Conservation (phyloP, 139 green algal genomes). For the Coelastrella sp. region DNA sequence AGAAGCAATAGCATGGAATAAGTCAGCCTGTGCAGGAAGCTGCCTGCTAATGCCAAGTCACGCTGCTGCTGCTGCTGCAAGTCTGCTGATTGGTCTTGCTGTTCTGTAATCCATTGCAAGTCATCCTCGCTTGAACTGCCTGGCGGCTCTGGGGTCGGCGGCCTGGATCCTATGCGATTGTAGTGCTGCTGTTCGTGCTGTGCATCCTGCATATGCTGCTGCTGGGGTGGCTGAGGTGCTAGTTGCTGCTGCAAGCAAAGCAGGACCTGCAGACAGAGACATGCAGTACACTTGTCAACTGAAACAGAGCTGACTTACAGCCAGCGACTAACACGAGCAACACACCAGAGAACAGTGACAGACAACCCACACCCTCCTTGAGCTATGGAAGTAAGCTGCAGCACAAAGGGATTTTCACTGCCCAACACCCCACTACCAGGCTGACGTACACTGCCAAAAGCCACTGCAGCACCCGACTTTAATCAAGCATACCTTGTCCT, state of each 20-base stretch:
- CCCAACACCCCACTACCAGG: no score
- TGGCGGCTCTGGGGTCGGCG: background rate
- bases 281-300: no score
- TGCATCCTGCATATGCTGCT: background rate
- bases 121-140: no score
- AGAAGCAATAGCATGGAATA: slow-evolving; percentile 37
- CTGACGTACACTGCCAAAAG: no score
- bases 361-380: no score
- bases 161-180: background rate
- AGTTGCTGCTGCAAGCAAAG: slow-evolving; percentile 15
- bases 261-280: background rate
- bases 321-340: no score
- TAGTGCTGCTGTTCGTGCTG: background rate
- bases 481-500: background rate
- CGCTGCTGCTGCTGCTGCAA: slow-evolving; percentile 13
- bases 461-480: no score
- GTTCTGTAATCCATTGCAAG: no score
- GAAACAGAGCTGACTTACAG: no score
- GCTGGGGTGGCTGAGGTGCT: background rate
- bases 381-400: no score
- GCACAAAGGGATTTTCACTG: no score
- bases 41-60: slow-evolving; percentile 3
- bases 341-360: no score
- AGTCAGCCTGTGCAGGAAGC: slow-evolving; percentile 7
- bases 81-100: background rate